Evolutionary conservation across 2,329 filamentous ascomycete species (phyloP), one percentile per base, ranked within the genome.

Genomic region (Pleomassaria siparia): DNA sequence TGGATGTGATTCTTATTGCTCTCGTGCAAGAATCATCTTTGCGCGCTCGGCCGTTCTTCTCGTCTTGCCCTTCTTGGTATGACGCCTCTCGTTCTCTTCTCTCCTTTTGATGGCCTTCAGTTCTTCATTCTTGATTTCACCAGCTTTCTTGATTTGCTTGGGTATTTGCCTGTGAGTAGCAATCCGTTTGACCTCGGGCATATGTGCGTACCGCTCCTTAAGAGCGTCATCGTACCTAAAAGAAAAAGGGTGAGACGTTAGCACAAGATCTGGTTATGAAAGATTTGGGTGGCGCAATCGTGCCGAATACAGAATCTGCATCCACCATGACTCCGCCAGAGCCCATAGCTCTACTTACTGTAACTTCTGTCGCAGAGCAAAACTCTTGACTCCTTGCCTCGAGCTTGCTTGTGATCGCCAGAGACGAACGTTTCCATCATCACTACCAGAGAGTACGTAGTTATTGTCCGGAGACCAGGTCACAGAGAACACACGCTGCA

Each of bases 161-260:
- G 94, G 94, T 53, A 96, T 75, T 73, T 97, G 94, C 53, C 94
- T 84, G 72, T 99, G 94, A 43, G 91, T 82, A 63, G 86, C 86
- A 71, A 99, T 99, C 45, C 95, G 83, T 61, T 85, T 83, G 59
- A 99, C 88, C 74, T 99, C 92, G 41, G 94, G 94, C 91, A 99
- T 96, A 72, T 99, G 94, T 54, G 85, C 82, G 74, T 91, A 99
- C 55, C 91, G 80, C 63, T 89, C 80, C 62, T 89, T 84, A 49
- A 99, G 77, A 10, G 91, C 86, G 45, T 89, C 84, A 66, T 96
- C 92, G 70, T 97, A n/a, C n/a, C n/a, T n/a, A n/a, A n/a, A n/a
- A n/a, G n/a, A n/a, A n/a, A 97, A n/a, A n/a, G n/a, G n/a, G n/a
- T n/a, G n/a, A n/a, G n/a, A n/a, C n/a, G n/a, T n/a, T n/a, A n/a